Percentiles rank a stretch among this genome's conserved stretches.
Conservation (phyloP, 2,329 filamentous ascomycete genomes). For the Ceratocystis albifundus region DNA sequence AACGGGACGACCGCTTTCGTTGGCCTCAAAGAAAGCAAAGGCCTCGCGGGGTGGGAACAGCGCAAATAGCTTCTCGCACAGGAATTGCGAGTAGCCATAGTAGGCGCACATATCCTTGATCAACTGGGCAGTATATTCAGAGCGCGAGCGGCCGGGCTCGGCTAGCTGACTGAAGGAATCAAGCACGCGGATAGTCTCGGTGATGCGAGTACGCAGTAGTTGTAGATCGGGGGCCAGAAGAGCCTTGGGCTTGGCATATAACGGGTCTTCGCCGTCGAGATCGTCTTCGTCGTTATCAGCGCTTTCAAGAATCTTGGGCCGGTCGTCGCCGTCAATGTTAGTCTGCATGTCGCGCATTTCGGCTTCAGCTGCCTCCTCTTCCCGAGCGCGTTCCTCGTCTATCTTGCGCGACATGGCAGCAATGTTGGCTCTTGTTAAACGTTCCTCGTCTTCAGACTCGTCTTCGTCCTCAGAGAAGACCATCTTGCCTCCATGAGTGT, state of each 20-base stretch:
- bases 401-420: conserved; percentile 78
- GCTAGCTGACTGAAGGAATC: conserved; percentile 76
- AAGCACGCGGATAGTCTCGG: conserved; percentile 81
- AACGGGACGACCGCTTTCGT: conserved; percentile 85
- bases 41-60: conserved; percentile 89
- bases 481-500: conserved; percentile 42
- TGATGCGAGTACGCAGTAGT: conserved; percentile 76
- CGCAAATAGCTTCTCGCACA: conserved; percentile 91
- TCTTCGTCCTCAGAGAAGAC: conserved; percentile 96
- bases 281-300: conserved; percentile 45
- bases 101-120: conserved; percentile 89
- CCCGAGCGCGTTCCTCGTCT: conserved; percentile 62
- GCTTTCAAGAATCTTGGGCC: conserved; percentile 49
- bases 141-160: conserved; percentile 67
- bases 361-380: conserved; percentile 70
- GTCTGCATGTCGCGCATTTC: conserved; percentile 88
- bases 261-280: conserved; percentile 49
- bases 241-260: conserved; percentile 46
- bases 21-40: conserved; percentile 97
- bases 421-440: conserved; percentile 90
- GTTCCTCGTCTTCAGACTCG: conserved; percentile 76
- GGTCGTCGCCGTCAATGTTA: conserved; percentile 68
- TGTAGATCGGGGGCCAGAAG: conserved; percentile 81
- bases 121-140: conserved; percentile 78
- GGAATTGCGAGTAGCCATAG: conserved; percentile 87